phyloP scores from a whole-genome alignment of 1,284 basidiomycete species.

The Farysia itapuensis region DNA sequence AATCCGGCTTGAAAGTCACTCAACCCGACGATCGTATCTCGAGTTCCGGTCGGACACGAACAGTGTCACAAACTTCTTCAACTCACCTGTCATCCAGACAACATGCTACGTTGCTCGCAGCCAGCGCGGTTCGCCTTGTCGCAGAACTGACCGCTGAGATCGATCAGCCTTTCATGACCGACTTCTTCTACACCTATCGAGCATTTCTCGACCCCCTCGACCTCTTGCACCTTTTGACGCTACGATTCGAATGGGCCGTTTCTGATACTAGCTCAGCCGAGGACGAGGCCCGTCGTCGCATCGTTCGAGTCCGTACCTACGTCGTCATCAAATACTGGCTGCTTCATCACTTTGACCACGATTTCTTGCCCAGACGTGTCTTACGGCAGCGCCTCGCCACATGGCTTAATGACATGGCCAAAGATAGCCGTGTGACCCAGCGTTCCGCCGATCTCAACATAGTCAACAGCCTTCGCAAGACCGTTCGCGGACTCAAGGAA shows the following conservation, averaged over 20 bases:
- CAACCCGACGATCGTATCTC: too few relatives aligned
- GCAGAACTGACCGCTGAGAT: slow-evolving; percentile 53
- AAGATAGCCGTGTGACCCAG: slow-evolving; percentile 16
- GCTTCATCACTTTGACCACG: slow-evolving; percentile 47
- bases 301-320: slow-evolving; percentile 52
- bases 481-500: slow-evolving; percentile 44
- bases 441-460: slow-evolving; percentile 39
- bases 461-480: slow-evolving; percentile 43
- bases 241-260: slow-evolving; percentile 52
- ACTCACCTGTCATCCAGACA: slow-evolving; percentile 4
- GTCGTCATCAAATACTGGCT: slow-evolving; percentile 54
- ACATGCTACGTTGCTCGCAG: slow-evolving; percentile 39
- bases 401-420: slow-evolving; percentile 45
- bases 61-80: not conserved
- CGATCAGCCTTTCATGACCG: slow-evolving; percentile 40
- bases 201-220: slow-evolving; percentile 34
- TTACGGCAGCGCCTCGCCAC: slow-evolving; percentile 36
- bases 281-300: slow-evolving; percentile 44
- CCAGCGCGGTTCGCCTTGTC: slow-evolving; percentile 40
- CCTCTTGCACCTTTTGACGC: slow-evolving; percentile 43
- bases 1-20: too few relatives aligned
- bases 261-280: slow-evolving; percentile 16
- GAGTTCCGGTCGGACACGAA: not conserved
- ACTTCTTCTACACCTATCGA: slow-evolving; percentile 55
- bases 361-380: slow-evolving; percentile 44